Evolutionary conservation across 129 eudicot species (phyloP).

Genomic region (Centrapalus pauciflorus): DNA sequence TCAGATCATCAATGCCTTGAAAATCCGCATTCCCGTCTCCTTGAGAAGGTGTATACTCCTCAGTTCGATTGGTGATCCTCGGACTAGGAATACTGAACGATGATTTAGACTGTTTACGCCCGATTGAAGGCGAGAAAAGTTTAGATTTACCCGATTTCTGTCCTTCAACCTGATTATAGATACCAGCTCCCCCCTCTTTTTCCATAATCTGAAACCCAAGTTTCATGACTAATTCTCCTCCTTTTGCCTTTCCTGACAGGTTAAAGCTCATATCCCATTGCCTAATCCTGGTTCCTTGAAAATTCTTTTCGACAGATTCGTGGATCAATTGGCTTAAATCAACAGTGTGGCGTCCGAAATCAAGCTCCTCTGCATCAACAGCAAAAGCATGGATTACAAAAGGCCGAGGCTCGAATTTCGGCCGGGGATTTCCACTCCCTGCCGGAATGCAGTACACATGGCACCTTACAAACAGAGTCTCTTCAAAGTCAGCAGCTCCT

Average conservation of each 20-base stretch:
- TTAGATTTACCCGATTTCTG: conserved; percentile 38
- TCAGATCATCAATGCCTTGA: conserved; percentile 72
- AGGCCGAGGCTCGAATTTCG: conserved; percentile 79
- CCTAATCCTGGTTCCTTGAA: conserved; percentile 57
- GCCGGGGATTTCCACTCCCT: conserved; percentile 28
- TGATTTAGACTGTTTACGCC: conserved; percentile 70
- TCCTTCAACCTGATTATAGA: conserved; percentile 52
- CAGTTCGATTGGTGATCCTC: conserved; percentile 45
- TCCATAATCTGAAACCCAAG: conserved; percentile 95
- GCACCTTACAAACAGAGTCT: conserved; percentile 73
- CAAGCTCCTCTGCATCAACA: conserved; percentile 81
- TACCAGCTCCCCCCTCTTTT: conserved; percentile 77
- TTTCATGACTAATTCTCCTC: conserved; percentile 79
- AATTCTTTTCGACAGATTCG: conserved; percentile 71
- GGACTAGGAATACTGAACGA: conserved; percentile 94
- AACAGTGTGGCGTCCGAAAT: conserved; percentile 63
- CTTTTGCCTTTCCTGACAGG: conserved; percentile 80
- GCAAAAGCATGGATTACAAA: conserved; percentile 74
- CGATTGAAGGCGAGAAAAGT: conserved; percentile 48
- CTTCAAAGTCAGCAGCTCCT: conserved; percentile 95
- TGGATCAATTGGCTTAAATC: conserved; percentile 74
- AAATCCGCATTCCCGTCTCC: conserved; percentile 24
- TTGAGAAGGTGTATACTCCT: conserved; percentile 60
- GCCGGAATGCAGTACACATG: conserved; percentile 72
- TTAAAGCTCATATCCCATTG: conserved; percentile 81